Evolutionary conservation across 2,329 filamentous ascomycete genomes (phyloP), one percentile per base, ranked within the genome.

Genomic region (Trichophyton mentagrophytes): DNA sequence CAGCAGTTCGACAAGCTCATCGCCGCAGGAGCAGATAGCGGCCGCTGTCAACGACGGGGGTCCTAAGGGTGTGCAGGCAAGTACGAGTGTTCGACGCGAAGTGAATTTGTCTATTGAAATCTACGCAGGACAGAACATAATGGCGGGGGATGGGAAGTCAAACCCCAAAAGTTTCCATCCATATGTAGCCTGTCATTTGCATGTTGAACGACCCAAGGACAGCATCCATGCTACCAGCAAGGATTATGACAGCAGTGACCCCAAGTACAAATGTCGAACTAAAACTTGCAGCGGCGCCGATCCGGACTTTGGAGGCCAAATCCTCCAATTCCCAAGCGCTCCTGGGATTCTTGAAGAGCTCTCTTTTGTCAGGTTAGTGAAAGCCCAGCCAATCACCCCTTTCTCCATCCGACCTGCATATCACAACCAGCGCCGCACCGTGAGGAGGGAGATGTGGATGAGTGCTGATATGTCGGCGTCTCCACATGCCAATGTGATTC

Each of bases 121-220:
- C 27, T 80, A 90, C 61, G 89, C 88, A 4, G 91, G 84, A 1
- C 89, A 95, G 70, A 80, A 87, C 62, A 80, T 95, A 42, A 86
- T 88, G 0, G 74, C 93, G 0, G 82, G 88, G 33, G 71, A 76
- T 1, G 77, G 78, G 33, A 79, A 81, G 64, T 75, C 77, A 33
- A 77, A 78, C 20, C 74, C 78, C 22, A 81, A 79, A 63, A 77
- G 80, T 22, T 88, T 93, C 64, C 83, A 84, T 44, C 89, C 89
- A 1, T 83, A 88, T 62, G 81, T 96, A 67, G 90, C 87, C 70
- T 86, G 86, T 64, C 87, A 93, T 70, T 74, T 96, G 60, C 89
- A 95, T 71, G 83, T 91, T 15, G 90, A 93, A 69, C 87, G 78
- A 61, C 76, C 75, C n/a, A 77, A 79, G 59, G 78, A 81, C 64